phyloP scores from a whole-genome alignment of 371 early-diverging fungal genomes.

The Zychaea mexicana region DNA sequence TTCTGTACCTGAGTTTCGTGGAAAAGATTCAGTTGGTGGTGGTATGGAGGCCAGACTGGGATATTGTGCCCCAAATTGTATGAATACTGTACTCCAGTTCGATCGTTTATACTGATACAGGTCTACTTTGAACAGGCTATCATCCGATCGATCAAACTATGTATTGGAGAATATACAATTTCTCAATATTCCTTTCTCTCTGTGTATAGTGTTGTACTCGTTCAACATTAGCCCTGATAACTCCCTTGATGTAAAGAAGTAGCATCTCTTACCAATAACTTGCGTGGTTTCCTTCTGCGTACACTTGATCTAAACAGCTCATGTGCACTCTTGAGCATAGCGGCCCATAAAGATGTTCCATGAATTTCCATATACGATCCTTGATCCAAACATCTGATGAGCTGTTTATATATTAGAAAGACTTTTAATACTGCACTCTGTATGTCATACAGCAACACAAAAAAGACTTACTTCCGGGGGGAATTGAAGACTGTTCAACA shows the following conservation, averaged over 20 bases:
- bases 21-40: conserved; percentile 4
- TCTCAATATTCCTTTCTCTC: not conserved
- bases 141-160: conserved; percentile 19
- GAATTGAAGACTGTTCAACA: not conserved
- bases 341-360: conserved; percentile 10
- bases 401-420: not conserved
- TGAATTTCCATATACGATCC: conserved; percentile 1
- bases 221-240: no score
- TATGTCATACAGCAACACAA: no score
- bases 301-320: not conserved
- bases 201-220: not conserved
- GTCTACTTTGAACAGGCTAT: not conserved
- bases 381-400: not conserved
- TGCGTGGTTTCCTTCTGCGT: not conserved
- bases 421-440: not conserved
- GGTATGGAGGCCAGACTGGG: not conserved
- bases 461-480: conserved; percentile 3
- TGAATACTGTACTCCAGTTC: not conserved
- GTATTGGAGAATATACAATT: not conserved
- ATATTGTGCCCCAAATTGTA: conserved; percentile 8
- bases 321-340: conserved; percentile 6
- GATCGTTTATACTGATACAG: conserved; percentile 3
- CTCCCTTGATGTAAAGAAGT: not conserved
- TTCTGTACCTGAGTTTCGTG: conserved; percentile 6
- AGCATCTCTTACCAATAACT: conserved; percentile 8